phyloP scores from a whole-genome alignment of 768 basidiomycete species.

The Chiua virens region DNA sequence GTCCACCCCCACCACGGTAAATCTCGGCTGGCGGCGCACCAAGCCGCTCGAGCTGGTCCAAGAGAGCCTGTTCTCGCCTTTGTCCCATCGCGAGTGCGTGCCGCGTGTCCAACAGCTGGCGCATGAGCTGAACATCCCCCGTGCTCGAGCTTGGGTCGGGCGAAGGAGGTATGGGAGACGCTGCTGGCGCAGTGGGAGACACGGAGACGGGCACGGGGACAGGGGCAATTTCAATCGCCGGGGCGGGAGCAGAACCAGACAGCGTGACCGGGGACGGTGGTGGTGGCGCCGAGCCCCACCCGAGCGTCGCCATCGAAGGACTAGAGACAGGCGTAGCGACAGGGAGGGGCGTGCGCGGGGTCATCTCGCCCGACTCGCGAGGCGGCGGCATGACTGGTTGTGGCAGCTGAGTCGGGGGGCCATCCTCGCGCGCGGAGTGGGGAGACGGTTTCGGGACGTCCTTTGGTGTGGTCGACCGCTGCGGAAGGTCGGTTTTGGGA shows the following conservation, averaged over 20 bases:
- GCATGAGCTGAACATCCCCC: constrained; percentile 14
- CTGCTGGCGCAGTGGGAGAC: too few species aligned
- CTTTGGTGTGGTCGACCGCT: not conserved
- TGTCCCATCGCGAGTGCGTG: constrained; percentile 21
- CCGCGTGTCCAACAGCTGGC: constrained; percentile 31
- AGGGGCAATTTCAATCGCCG: too few species aligned
- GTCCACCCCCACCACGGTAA: too few species aligned
- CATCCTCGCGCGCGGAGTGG: not conserved
- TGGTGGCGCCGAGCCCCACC: not conserved
- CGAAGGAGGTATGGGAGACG: not conserved
- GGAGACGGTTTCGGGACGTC: not conserved
- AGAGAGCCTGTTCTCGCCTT: constrained; percentile 23
- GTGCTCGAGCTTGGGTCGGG: not conserved
- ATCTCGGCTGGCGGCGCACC: constrained; percentile 2
- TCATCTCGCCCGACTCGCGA: constrained; percentile 12
- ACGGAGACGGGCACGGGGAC: too few species aligned
- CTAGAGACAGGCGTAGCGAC: not conserved
- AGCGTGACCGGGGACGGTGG: not conserved
- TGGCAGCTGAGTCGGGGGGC: too few species aligned
- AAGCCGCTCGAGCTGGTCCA: constrained; percentile 21
- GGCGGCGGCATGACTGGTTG: not conserved
- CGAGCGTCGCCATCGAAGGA: not conserved
- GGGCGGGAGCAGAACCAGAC: too few species aligned
- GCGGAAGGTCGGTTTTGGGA: not conserved
- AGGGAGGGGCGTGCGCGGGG: not conserved